Base-by-base conservation (phyloP, 2,329 filamentous ascomycete genomes). In the Fusarium fujikuroi region DNA sequence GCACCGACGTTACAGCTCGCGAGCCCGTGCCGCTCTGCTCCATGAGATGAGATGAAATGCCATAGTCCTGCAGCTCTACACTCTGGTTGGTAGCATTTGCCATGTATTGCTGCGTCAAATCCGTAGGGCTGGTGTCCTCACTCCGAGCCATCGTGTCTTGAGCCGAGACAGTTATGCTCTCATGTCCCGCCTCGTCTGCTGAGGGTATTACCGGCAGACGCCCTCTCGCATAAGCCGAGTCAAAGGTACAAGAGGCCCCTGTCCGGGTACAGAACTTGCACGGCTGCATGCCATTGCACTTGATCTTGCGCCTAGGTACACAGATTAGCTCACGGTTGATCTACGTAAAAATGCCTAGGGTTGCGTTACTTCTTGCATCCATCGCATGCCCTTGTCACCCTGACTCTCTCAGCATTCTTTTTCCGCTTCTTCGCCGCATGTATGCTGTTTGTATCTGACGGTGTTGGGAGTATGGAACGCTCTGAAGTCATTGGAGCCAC, bases 321-420 rank as follows among this genome's bases (percentile, higher is more conserved):
- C 16, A 34, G 43, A 61, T 77, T 67, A 76, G 72, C 65, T 23
- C 2, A 12, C 5, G 12, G 23, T 32, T 3, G 34, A 53, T 63
- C 34, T 28, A 28, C 16, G 9, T 15, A 14, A 43, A 23, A 43
- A 7, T 23, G 30, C 11, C 28, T 19, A 14, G 49, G 30, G 32
- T 32, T 23, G 42, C 32, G 19, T 68, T 58, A 78, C 76, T 75
- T 77, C 67, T 78, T 78, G 64, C 76, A 78, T 28, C 73, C 60
- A 64, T 78, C 76, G 53, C 76, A 78, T 6, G 76, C 76, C 46
- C 76, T 72, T 11, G 76, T 76, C 9, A 78, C 76, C 30, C 74
- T 72, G 18, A 71, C 67, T 54, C 76, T 76, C 52, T 77, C 71
- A 40, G 49, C 60, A 30, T 68, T 73, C 66, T 71, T 76, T 75